A percentile compares a stretch with the other conserved stretches of the same genome.
Evolutionary conservation across 805 yeast species (phyloP).

Genomic region (Starmerella vaccinii): DNA sequence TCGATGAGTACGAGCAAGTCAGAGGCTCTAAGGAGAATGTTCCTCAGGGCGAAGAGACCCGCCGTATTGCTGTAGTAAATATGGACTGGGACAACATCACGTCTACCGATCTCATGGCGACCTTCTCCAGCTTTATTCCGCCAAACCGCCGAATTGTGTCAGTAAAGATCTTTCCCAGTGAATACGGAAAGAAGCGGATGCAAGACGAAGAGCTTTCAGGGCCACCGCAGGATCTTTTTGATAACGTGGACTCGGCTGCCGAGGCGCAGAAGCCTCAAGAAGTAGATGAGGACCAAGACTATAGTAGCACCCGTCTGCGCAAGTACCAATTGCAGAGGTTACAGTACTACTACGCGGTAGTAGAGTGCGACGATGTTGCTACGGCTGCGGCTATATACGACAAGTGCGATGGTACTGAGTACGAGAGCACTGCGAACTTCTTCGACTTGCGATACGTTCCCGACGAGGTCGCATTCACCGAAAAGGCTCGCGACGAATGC

Average conservation of each 20-base stretch:
- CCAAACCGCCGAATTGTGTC: conserved; percentile 55
- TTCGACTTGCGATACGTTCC: conserved; percentile 91
- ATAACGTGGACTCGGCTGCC: conserved; percentile 31
- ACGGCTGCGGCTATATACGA: conserved; percentile 71
- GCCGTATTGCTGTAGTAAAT: conserved; percentile 79
- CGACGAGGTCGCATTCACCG: conserved; percentile 80
- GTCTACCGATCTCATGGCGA: conserved; percentile 78
- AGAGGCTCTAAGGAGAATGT: conserved; percentile 37
- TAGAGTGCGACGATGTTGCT: conserved; percentile 60
- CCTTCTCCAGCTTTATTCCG: conserved; percentile 78
- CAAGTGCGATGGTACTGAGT: conserved; percentile 90
- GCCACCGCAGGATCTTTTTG: conserved; percentile 78
- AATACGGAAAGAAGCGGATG: conserved; percentile 87
- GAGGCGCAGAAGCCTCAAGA: conserved; percentile 25
- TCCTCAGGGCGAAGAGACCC: conserved; percentile 80
- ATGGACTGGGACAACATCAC: conserved; percentile 96
- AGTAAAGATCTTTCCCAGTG: conserved; percentile 75
- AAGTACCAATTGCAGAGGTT: conserved; percentile 86
- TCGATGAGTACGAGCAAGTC: conserved; percentile 32
- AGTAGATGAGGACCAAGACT: conserved; percentile 69
- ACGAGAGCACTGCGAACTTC: conserved; percentile 86
- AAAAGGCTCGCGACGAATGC: conserved; percentile 65
- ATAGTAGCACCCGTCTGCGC: conserved; percentile 72
- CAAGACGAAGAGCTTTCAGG: conserved; percentile 83
- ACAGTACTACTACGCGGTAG: conserved; percentile 87